Evolutionary conservation across 768 basidiomycete species (phyloP).

Genomic region (Tubosaeta sp.): DNA sequence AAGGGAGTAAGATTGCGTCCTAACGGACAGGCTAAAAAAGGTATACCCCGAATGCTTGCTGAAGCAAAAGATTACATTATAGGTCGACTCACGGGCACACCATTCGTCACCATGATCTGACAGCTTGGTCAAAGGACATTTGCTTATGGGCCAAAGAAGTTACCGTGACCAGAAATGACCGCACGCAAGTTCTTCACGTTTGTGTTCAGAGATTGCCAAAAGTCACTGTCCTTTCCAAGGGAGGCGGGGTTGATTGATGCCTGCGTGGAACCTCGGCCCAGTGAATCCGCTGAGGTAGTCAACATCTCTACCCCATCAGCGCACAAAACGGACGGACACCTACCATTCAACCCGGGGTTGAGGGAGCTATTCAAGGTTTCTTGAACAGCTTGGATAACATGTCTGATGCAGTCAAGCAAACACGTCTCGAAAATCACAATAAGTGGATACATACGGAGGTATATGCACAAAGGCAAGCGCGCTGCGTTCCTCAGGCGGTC

Average conservation of each 20-base stretch:
- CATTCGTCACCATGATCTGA: constrained; percentile 77
- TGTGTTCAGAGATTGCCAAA: constrained; percentile 57
- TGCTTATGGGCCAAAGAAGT: constrained; percentile 1
- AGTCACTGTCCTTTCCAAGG: constrained; percentile 49
- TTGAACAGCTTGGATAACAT: constrained; percentile 33
- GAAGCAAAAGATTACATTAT: constrained; percentile 69
- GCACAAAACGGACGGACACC: background rate
- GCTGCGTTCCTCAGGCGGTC: constrained; percentile 45
- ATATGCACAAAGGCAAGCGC: constrained; percentile 74
- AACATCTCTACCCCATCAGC: background rate
- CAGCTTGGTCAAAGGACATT: background rate
- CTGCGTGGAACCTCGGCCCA: constrained; percentile 60
- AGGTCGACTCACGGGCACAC: constrained; percentile 64
- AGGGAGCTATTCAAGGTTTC: constrained; percentile 34
- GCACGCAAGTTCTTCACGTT: constrained; percentile 64
- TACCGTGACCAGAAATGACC: constrained; percentile 70
- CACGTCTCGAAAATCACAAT: background rate
- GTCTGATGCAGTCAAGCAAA: constrained; percentile 2
- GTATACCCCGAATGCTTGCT: constrained; percentile 67
- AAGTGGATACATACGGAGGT: constrained; percentile 49
- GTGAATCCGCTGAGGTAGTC: constrained; percentile 41
- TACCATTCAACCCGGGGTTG: constrained; percentile 43
- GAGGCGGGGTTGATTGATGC: constrained; percentile 37
- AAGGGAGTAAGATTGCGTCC: background rate
- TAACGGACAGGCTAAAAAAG: background rate